Evolutionary conservation across 805 yeast species (phyloP).

Genomic region (Candida glaebosa): DNA sequence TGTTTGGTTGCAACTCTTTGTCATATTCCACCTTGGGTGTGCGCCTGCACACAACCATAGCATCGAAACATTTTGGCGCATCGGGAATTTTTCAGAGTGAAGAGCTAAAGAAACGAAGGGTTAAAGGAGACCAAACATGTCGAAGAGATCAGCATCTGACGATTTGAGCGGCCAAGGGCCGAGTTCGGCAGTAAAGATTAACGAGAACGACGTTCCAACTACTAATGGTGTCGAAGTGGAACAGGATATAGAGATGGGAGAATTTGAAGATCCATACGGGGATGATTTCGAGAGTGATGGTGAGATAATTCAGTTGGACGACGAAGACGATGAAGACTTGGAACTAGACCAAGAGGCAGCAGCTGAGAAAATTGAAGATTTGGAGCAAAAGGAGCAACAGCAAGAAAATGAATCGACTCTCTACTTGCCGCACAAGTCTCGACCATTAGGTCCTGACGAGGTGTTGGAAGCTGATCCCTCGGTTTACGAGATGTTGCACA

Average conservation of each 20-base stretch:
- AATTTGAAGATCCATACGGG: constrained; percentile 83
- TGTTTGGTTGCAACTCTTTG: too few relatives aligned
- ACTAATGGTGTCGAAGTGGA: constrained; percentile 20
- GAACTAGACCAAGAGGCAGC: constrained; percentile 22
- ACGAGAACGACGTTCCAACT: constrained; percentile 39
- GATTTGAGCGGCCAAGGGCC: constrained; percentile 17
- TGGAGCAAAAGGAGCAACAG: constrained; percentile 36
- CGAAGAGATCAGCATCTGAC: constrained; percentile 50
- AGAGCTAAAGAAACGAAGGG: background rate
- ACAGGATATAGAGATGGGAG: constrained; percentile 65
- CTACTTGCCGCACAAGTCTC: constrained; percentile 84
- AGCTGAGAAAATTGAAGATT: constrained; percentile 32
- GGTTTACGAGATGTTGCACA: constrained; percentile 95
- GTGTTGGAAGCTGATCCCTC: constrained; percentile 94
- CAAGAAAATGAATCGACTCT: constrained; percentile 41
- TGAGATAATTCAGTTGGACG: constrained; percentile 78
- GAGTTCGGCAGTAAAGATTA: constrained; percentile 34
- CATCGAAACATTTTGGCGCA: constrained; percentile 3
- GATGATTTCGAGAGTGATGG: constrained; percentile 93
- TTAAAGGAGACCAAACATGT: constrained; percentile 28
- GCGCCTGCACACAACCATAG: background rate
- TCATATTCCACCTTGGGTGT: too few relatives aligned
- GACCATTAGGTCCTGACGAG: constrained; percentile 93
- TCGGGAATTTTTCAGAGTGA: constrained; percentile 1
- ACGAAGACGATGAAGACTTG: constrained; percentile 37